Evolutionary conservation across 768 basidiomycete species (phyloP).

Genomic region (Lactarius evosmus): DNA sequence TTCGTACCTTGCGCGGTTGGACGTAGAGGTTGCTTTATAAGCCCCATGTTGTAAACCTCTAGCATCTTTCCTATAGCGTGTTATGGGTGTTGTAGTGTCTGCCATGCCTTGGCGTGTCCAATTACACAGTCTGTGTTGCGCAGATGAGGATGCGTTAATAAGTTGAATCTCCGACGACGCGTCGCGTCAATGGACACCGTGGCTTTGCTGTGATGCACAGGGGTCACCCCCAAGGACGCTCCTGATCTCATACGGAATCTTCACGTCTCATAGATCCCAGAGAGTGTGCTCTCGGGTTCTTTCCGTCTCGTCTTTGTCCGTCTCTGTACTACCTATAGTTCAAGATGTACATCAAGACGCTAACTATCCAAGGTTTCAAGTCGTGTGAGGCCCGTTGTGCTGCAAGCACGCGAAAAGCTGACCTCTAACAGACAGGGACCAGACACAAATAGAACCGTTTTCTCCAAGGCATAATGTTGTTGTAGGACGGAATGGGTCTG

Average conservation of each 20-base stretch:
- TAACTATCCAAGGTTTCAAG: constrained; percentile 95
- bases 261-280: neutral
- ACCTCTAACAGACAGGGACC: constrained; percentile 65
- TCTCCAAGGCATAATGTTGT: constrained; percentile 93
- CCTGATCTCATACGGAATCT: neutral
- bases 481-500: constrained; percentile 95
- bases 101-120: no score
- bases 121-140: no score
- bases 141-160: no score
- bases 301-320: neutral
- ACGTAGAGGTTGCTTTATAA: constrained; percentile 81
- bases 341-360: constrained; percentile 79
- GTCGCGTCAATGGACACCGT: constrained; percentile 15
- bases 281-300: neutral
- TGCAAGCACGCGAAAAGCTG: constrained; percentile 11
- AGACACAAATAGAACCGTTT: constrained; percentile 93
- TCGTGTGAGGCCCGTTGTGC: constrained; percentile 60
- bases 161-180: constrained; percentile 21
- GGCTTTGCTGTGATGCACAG: neutral
- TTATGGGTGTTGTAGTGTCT: neutral
- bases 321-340: neutral
- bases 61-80: neutral
- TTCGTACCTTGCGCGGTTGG: constrained; percentile 78
- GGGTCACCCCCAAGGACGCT: neutral
- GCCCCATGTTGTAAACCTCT: neutral